Conservation (phyloP, 2,329 filamentous ascomycete species). For the Fusarium torulosum region DNA sequence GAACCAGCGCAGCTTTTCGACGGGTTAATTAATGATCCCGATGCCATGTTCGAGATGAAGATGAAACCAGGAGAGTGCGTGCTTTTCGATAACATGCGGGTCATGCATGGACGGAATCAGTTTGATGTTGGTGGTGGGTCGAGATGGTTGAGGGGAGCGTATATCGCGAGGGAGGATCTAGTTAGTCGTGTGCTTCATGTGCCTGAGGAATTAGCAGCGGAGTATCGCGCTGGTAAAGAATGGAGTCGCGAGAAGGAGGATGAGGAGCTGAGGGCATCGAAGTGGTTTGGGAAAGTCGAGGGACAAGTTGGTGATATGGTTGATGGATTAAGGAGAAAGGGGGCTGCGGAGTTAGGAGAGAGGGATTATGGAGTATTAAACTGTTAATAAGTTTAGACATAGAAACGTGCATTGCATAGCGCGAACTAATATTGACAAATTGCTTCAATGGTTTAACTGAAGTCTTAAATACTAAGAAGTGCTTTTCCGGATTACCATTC, state of each 20-base stretch:
- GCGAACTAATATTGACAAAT: conserved; percentile 3
- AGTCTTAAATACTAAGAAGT: conserved; percentile 9
- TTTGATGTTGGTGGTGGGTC: conserved; percentile 77
- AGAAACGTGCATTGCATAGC: conserved; percentile 20
- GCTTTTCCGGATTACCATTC: conserved; percentile 26
- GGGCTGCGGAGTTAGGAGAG: conserved; percentile 37
- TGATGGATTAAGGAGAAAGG: conserved; percentile 35
- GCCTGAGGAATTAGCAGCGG: conserved; percentile 45
- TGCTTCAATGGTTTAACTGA: conserved; percentile 4
- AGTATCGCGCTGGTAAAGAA: conserved; percentile 38
- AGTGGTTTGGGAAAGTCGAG: conserved; percentile 46
- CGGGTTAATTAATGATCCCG: conserved; percentile 65
- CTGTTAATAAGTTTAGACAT: conserved; percentile 12
- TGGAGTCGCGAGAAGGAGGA: conserved; percentile 49
- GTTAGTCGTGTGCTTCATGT: conserved; percentile 53
- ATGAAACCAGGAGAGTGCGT: conserved; percentile 87
- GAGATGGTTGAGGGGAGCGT: conserved; percentile 88
- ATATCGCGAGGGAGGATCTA: conserved; percentile 72
- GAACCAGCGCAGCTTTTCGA: conserved; percentile 68
- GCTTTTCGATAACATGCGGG: conserved; percentile 88
- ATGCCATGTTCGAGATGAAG: conserved; percentile 76
- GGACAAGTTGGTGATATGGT: conserved; percentile 26
- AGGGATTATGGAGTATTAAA: conserved; percentile 38
- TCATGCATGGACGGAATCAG: conserved; percentile 84
- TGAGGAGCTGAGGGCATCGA: conserved; percentile 41